Conservation (phyloP, 208 protist genomes). For the Angomonas deanei region DNA sequence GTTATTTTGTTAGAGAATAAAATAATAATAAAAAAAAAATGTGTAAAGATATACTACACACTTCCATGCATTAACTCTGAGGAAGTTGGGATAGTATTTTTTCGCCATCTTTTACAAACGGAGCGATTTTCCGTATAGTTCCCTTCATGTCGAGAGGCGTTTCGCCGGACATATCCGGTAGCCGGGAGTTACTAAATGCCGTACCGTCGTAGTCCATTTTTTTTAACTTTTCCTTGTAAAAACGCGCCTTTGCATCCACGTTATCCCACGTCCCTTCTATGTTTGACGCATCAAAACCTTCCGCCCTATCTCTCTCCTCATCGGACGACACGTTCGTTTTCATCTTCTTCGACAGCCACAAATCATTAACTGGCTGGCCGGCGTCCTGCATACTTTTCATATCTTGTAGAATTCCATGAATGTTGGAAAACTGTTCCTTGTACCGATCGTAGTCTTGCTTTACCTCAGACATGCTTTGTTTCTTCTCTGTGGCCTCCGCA, state of each 20-base stretch:
- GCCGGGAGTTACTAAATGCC: conserved; percentile 38
- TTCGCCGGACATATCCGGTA: conserved; percentile 71
- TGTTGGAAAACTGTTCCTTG: conserved; percentile 74
- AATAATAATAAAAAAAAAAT: not conserved
- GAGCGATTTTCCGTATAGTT: conserved; percentile 75
- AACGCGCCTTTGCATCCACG: conserved; percentile 71
- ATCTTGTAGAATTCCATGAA: conserved; percentile 68
- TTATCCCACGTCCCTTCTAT: conserved; percentile 79
- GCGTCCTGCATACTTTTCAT: conserved; percentile 70
- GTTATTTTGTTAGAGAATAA: not conserved
- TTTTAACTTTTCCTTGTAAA: conserved; percentile 85
- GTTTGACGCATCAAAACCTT: conserved; percentile 73
- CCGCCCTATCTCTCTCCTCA: conserved; percentile 32
- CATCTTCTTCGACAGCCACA: conserved; percentile 76
- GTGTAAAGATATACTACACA: no score
- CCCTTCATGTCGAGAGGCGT: conserved; percentile 79
- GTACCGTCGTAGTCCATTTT: conserved; percentile 88
- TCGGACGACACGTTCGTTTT: conserved; percentile 23
- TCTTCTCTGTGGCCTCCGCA: conserved; percentile 9
- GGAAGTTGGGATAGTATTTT: conserved; percentile 44
- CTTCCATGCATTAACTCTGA: not conserved
- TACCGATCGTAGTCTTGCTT: conserved; percentile 52
- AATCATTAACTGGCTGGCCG: conserved; percentile 66
- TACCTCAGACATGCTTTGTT: conserved; percentile 29
- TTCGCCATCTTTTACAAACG: conserved; percentile 78